Conservation (phyloP, 495 filamentous ascomycete genomes). For the Lophium mytilinum region DNA sequence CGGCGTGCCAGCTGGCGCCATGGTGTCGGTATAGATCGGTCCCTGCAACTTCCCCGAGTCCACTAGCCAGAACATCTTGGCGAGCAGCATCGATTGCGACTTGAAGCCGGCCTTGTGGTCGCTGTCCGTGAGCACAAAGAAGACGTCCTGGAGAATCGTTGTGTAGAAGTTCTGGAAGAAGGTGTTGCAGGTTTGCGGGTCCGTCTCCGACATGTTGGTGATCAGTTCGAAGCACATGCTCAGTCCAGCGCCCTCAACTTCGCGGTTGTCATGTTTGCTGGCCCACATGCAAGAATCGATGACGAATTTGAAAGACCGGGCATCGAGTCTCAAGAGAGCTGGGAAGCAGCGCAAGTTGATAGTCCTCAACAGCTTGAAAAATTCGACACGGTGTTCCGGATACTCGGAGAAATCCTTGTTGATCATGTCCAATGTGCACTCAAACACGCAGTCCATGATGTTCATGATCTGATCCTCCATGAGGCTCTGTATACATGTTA, state of each 20-base stretch:
- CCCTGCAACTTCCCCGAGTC: slow-evolving; percentile 79
- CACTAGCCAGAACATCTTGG: slow-evolving; percentile 93
- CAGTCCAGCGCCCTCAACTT: slow-evolving; percentile 94
- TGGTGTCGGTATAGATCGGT: slow-evolving; percentile 75
- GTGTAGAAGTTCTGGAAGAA: slow-evolving; percentile 98
- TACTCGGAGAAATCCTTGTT: slow-evolving; percentile 99
- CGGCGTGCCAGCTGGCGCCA: slow-evolving; percentile 70
- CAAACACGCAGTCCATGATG: slow-evolving; percentile 98
- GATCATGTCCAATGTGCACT: slow-evolving; percentile 98
- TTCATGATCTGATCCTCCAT: slow-evolving; percentile 97
- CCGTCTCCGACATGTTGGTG: slow-evolving; percentile 92
- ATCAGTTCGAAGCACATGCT: slow-evolving; percentile 98
- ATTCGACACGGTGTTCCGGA: slow-evolving; percentile 94
- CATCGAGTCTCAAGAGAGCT: slow-evolving; percentile 83
- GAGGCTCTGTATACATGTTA: slow-evolving; percentile 50
- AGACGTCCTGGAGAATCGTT: slow-evolving; percentile 90
- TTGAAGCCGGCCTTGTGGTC: slow-evolving; percentile 99
- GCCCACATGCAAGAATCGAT: slow-evolving; percentile 99
- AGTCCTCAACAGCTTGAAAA: slow-evolving; percentile 90
- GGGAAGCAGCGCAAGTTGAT: slow-evolving; percentile 97
- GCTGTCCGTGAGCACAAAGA: slow-evolving; percentile 95
- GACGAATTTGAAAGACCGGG: slow-evolving; percentile 95
- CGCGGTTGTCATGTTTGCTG: slow-evolving; percentile 97
- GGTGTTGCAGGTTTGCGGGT: slow-evolving; percentile 71
- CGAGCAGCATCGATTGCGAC: slow-evolving; percentile 84